These are phyloP conservation scores for Begonia peltatifolia DNA, from an alignment of 306 rosid species.

Conservation along the genomic window DNA sequence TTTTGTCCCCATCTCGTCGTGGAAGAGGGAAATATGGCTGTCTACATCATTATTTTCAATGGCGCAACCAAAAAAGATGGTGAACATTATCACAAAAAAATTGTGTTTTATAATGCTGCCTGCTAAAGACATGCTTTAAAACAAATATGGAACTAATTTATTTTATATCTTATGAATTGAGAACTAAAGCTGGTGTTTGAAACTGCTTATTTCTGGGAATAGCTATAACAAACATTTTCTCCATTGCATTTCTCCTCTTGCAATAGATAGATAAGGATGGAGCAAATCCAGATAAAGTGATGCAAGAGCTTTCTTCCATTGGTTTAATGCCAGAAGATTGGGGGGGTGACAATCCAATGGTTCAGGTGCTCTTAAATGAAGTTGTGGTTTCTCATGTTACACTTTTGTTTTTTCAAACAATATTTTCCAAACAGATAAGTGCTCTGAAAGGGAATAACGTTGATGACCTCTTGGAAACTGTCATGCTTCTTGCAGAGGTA, in stretches of 20 bases:
- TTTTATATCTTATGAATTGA: no score
- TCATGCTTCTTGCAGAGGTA: conserved; percentile 96
- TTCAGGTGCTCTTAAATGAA: conserved; percentile 53
- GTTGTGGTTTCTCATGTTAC: conserved; percentile 1
- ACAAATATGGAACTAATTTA: no score
- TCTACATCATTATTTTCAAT: no score
- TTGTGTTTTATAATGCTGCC: no score
- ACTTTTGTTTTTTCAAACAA: conserved; percentile 2
- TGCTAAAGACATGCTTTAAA: no score
- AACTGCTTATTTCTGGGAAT: no score
- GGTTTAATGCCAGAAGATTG: conserved; percentile 98
- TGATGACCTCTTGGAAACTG: conserved; percentile 84
- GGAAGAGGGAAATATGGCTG: no score
- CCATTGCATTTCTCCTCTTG: conserved; percentile 10
- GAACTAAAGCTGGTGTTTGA: no score
- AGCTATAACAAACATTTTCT: not conserved
- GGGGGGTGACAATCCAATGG: conserved; percentile 95
- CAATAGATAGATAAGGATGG: conserved; percentile 91
- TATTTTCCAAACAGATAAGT: conserved; percentile 47
- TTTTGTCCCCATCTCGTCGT: no score
- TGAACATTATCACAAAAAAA: no score
- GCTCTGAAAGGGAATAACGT: conserved; percentile 86
- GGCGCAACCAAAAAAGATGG: no score
- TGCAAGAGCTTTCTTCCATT: conserved; percentile 92
- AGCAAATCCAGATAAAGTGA: conserved; percentile 86